phyloP scores from a whole-genome alignment of 78 protist genomes.

The Anaeramoeba ignava region DNA sequence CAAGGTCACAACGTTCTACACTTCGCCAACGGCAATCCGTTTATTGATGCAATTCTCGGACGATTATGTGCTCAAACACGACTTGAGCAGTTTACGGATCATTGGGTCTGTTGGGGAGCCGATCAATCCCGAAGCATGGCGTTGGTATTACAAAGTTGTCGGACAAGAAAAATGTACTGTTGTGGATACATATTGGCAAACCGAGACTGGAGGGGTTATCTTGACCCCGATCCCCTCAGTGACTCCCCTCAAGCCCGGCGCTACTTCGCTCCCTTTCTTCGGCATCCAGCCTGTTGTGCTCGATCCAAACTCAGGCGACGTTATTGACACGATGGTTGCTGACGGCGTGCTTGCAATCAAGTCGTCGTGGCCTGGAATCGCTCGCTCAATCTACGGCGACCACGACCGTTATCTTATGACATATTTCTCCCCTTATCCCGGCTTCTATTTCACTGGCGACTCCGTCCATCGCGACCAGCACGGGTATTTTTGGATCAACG shows the following conservation, averaged over 20 bases:
- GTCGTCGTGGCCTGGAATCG: slow-evolving; percentile 74
- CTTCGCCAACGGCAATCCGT: slow-evolving; percentile 96
- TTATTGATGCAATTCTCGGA: no score
- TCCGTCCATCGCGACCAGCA: slow-evolving; percentile 59
- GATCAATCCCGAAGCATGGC: no score
- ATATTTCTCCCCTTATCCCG: slow-evolving; percentile 50
- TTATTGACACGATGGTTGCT: slow-evolving; percentile 17
- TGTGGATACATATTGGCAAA: slow-evolving; percentile 96
- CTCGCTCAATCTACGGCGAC: slow-evolving; percentile 59
- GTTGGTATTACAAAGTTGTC: slow-evolving; percentile 69
- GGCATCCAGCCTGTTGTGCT: slow-evolving; percentile 71
- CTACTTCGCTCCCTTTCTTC: slow-evolving; percentile 76
- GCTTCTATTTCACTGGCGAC: slow-evolving; percentile 84
- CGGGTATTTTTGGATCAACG: slow-evolving; percentile 76
- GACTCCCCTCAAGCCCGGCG: slow-evolving; percentile 76
- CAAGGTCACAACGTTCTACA: slow-evolving; percentile 52
- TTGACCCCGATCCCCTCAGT: slow-evolving; percentile 81
- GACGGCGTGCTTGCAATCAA: slow-evolving; percentile 41
- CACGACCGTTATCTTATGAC: slow-evolving; percentile 49
- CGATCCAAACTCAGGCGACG: slow-evolving; percentile 37
- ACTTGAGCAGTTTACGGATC: no score
- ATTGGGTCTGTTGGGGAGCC: no score
- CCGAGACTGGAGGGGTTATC: slow-evolving; percentile 87
- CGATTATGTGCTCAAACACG: no score
- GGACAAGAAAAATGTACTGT: slow-evolving; percentile 64